Evolutionary conservation across 352 stramenopile species (phyloP).

Genomic region (Globisporangium polare): DNA sequence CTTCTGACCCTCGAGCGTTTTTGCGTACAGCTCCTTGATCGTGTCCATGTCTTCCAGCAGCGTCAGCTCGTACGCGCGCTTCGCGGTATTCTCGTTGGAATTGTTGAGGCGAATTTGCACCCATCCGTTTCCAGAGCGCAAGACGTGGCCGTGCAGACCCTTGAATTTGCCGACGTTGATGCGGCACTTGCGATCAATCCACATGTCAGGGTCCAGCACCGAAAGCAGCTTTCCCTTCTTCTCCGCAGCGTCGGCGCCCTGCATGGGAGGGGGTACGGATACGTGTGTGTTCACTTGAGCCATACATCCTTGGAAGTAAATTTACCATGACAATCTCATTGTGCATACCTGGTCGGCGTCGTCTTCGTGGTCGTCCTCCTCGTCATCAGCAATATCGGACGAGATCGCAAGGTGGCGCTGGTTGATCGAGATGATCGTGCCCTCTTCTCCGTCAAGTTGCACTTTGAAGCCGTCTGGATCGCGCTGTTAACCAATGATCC

Average conservation of each 20-base stretch:
- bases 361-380: conserved; percentile 33
- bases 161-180: conserved; percentile 90
- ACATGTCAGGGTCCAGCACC: conserved; percentile 83
- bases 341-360: conserved; percentile 19
- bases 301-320: too few species aligned
- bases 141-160: conserved; percentile 60
- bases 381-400: conserved; percentile 25
- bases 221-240: conserved; percentile 68
- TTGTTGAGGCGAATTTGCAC: conserved; percentile 81
- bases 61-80: conserved; percentile 84
- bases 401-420: conserved; percentile 44
- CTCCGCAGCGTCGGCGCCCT: conserved; percentile 20
- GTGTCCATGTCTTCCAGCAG: conserved; percentile 80
- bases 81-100: conserved; percentile 82
- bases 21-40: conserved; percentile 72
- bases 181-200: conserved; percentile 81
- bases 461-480: conserved; percentile 36
- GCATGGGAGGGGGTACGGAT: too few species aligned
- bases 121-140: conserved; percentile 87
- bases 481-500: conserved; percentile 9
- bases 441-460: conserved; percentile 51
- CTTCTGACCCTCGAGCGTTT: conserved; percentile 55
- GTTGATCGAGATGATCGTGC: conserved; percentile 45
- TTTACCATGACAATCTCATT: too few species aligned
- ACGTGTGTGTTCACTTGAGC: too few species aligned